A percentile compares a stretch with the other conserved stretches of the same genome.
phyloP scores from a whole-genome alignment of 2,329 filamentous ascomycete genomes.

The Colletotrichum euphorbiae region DNA sequence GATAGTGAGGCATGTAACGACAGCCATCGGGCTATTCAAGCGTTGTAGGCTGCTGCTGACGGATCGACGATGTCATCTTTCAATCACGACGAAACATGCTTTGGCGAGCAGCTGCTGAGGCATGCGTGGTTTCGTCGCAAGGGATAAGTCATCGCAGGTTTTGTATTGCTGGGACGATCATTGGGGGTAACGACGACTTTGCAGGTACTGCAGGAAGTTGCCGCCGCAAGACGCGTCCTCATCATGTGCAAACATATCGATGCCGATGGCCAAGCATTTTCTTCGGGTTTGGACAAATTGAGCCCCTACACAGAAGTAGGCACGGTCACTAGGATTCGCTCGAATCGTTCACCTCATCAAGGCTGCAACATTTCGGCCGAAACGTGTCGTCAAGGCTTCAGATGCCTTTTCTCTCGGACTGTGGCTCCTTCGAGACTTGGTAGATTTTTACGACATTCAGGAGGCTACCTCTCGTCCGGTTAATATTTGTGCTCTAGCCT shows the following conservation, averaged over 20 bases:
- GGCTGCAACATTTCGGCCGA: not conserved
- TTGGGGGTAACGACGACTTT: accelerated
- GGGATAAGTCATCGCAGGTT: too few species aligned
- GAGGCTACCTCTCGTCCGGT: not conserved
- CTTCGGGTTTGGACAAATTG: not conserved
- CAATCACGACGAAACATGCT: too few species aligned
- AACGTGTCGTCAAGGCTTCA: accelerated
- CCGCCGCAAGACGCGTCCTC: not conserved
- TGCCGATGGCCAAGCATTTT: not conserved
- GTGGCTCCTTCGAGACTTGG: accelerated
- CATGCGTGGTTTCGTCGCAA: not conserved
- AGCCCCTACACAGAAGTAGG: too few species aligned
- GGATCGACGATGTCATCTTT: not conserved
- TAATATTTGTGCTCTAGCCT: not conserved
- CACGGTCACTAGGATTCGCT: not conserved
- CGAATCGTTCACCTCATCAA: not conserved
- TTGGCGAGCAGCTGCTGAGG: not conserved
- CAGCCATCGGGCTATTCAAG: not conserved
- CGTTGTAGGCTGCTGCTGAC: not conserved
- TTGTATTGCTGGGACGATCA: too few species aligned
- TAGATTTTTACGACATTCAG: accelerated
- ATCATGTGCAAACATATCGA: not conserved
- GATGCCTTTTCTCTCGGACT: not conserved
- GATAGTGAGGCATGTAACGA: accelerated
- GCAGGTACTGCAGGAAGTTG: not conserved